phyloP scores from a whole-genome alignment of 345 rosid genomes.

The Sonneratia caseolaris region DNA sequence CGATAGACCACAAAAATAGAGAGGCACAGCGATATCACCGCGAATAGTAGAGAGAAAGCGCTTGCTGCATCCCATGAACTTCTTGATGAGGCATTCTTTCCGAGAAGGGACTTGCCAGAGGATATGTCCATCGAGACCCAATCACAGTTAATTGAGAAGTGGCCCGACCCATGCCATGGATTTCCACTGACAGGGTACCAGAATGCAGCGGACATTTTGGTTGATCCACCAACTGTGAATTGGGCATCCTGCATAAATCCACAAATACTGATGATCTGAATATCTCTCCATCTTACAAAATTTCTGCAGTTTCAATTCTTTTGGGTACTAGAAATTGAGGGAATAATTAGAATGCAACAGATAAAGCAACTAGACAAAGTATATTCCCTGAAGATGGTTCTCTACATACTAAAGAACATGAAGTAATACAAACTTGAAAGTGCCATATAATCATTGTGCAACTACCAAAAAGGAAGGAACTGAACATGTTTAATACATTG shows the following conservation, averaged over 20 bases:
- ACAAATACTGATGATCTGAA: background rate
- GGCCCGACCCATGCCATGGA: constrained; percentile 83
- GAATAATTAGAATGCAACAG: too few relatives aligned
- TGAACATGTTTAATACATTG: background rate
- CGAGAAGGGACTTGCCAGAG: constrained; percentile 25
- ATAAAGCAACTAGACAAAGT: too few relatives aligned
- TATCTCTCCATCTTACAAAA: background rate
- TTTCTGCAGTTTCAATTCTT: background rate
- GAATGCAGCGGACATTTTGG: constrained; percentile 81
- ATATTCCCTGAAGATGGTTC: too few relatives aligned
- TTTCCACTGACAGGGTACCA: constrained; percentile 83
- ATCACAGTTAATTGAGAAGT: constrained; percentile 73
- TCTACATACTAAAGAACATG: too few relatives aligned
- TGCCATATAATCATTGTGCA: too few relatives aligned
- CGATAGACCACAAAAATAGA: constrained; percentile 60
- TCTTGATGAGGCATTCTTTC: constrained; percentile 20
- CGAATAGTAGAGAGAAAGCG: constrained; percentile 50
- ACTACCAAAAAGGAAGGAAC: too few relatives aligned
- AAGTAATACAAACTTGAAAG: too few relatives aligned
- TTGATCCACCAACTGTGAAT: constrained; percentile 55
- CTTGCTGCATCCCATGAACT: constrained; percentile 44
- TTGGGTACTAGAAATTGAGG: too few relatives aligned
- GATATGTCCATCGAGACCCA: constrained; percentile 70
- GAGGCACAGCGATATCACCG: constrained; percentile 46
- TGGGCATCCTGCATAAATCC: constrained; percentile 65